phyloP scores from a whole-genome alignment of 352 stramenopile genomes.

The Globisporangium takayamanum region DNA sequence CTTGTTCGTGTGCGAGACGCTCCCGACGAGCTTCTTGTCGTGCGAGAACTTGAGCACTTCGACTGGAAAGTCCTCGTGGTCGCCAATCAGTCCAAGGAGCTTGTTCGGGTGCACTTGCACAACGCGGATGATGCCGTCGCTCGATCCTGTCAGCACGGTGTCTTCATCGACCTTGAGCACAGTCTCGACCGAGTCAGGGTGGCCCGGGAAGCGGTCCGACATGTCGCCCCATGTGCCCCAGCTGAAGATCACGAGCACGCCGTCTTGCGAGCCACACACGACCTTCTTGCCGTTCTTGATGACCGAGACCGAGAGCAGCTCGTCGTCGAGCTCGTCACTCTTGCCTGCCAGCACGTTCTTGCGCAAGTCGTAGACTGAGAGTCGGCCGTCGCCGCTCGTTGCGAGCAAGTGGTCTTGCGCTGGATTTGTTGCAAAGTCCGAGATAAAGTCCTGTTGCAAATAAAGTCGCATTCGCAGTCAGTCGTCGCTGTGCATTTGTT shows the following conservation, averaged over 20 bases:
- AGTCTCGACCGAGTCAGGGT: constrained; percentile 93
- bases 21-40: constrained; percentile 89
- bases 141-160: constrained; percentile 94
- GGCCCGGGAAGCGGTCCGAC: constrained; percentile 92
- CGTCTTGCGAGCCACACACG: constrained; percentile 92
- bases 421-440: constrained; percentile 82
- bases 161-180: constrained; percentile 96
- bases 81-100: constrained; percentile 93
- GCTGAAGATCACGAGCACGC: constrained; percentile 93
- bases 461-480: neutral
- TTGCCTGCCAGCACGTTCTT: constrained; percentile 76
- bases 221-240: constrained; percentile 96
- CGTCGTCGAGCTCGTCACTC: constrained; percentile 81
- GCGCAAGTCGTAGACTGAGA: constrained; percentile 90
- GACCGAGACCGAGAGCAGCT: constrained; percentile 62
- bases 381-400: constrained; percentile 87
- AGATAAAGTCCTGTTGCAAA: constrained; percentile 87
- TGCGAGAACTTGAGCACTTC: constrained; percentile 88
- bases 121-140: constrained; percentile 92
- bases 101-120: constrained; percentile 95
- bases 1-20: constrained; percentile 91
- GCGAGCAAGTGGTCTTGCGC: constrained; percentile 84
- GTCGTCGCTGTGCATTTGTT: neutral
- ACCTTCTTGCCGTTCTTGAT: constrained; percentile 92
- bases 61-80: constrained; percentile 94